Percentiles rank a stretch among this genome's conserved stretches.
phyloP scores from a whole-genome alignment of 139 green algal genomes.

The Chlamydomonas sp. region DNA sequence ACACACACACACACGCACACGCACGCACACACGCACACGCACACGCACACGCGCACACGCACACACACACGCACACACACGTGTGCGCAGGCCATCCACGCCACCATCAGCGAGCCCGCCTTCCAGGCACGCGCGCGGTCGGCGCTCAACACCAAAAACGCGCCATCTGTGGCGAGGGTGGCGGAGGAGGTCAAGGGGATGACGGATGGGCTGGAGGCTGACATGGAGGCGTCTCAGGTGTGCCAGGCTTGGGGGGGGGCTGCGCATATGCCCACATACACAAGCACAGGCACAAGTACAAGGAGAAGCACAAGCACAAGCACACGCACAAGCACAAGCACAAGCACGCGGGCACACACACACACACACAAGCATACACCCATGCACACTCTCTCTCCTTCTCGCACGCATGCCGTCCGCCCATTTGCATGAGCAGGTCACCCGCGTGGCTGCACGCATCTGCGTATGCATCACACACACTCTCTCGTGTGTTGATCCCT shows the following conservation, averaged over 20 bases:
- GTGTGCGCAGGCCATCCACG: not conserved
- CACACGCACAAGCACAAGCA: not conserved
- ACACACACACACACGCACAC: no score
- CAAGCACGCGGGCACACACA: not conserved
- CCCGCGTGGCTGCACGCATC: no score
- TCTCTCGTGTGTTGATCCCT: no score
- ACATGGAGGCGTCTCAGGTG: no score
- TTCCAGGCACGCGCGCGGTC: not conserved
- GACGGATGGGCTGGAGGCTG: no score
- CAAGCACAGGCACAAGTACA: not conserved
- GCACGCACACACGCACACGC: not conserved
- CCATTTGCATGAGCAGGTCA: no score
- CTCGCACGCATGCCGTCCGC: not conserved
- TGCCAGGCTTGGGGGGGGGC: no score
- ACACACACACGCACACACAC: not conserved
- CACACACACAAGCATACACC: not conserved
- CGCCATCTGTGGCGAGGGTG: not conserved
- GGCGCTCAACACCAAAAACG: not conserved
- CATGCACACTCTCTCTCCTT: not conserved
- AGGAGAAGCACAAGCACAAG: not conserved
- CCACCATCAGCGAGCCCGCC: not conserved
- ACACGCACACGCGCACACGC: not conserved
- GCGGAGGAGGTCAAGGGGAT: no score
- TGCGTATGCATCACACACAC: no score
- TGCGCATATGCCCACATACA: no score